Evolutionary conservation across 192 early-diverging fungal genomes (phyloP).

Genomic region (Umbelopsis sp.): DNA sequence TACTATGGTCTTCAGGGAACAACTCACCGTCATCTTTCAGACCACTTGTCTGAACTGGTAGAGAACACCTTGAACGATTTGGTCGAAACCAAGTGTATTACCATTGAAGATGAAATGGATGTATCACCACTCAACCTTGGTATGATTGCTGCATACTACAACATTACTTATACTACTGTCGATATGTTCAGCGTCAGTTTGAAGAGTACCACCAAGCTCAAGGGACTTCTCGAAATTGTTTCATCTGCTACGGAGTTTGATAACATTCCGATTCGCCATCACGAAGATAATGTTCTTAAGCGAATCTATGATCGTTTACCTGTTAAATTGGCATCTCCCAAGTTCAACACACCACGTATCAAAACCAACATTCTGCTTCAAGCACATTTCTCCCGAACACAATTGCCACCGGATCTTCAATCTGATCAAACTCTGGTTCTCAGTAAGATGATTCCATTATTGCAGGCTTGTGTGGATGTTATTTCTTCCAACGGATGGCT

Average conservation of each 20-base stretch:
- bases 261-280: constrained; percentile 92
- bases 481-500: constrained; percentile 2
- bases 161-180: constrained; percentile 84
- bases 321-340: constrained; percentile 53
- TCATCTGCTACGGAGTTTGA: constrained; percentile 86
- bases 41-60: constrained; percentile 80
- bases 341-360: constrained; percentile 84
- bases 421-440: constrained; percentile 91
- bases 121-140: constrained; percentile 77
- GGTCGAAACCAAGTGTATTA: constrained; percentile 70
- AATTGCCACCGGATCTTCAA: constrained; percentile 86
- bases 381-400: constrained; percentile 78
- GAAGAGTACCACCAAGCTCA: constrained; percentile 43
- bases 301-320: constrained; percentile 78
- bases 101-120: constrained; percentile 63
- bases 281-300: constrained; percentile 90
- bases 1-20: constrained; percentile 90
- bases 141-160: constrained; percentile 89
- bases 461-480: constrained; percentile 50
- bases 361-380: constrained; percentile 92
- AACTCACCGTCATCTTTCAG: constrained; percentile 65
- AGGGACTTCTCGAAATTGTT: constrained; percentile 74
- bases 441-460: constrained; percentile 88
- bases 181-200: constrained; percentile 65
- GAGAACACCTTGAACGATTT: constrained; percentile 72